Percentiles rank a stretch among this genome's conserved stretches.
Conservation (phyloP, 2,329 filamentous ascomycete genomes). For the Cercospora janseana region DNA sequence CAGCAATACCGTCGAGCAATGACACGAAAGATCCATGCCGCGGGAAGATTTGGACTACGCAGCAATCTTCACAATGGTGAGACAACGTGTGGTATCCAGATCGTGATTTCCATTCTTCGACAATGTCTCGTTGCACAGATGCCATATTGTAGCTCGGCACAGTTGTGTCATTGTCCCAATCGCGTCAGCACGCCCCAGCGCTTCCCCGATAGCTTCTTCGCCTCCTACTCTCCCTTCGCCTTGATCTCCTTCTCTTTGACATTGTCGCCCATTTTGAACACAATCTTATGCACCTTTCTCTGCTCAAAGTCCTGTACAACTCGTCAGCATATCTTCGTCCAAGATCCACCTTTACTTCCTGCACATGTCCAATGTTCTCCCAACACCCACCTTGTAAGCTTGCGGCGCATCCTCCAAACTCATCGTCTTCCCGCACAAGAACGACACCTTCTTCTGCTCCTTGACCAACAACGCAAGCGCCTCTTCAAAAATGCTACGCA, state of each 20-base stretch:
- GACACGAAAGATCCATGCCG: too few species aligned
- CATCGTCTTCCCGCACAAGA: constrained; percentile 56
- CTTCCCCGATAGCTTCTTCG: too few species aligned
- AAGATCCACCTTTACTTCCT: too few species aligned
- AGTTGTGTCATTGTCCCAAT: too few species aligned
- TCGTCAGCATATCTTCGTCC: constrained; percentile 1
- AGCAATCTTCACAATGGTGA: too few species aligned
- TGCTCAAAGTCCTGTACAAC: constrained; percentile 46
- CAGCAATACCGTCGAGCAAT: too few species aligned
- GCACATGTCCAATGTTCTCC: background rate
- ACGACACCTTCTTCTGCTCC: constrained; percentile 52
- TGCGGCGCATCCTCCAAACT: constrained; percentile 50
- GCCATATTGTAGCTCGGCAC: too few species aligned
- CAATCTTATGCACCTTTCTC: constrained; percentile 54
- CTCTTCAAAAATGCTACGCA: constrained; percentile 50
- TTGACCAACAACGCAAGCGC: constrained; percentile 47
- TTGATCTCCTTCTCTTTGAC: constrained; percentile 23
- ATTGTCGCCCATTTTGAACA: constrained; percentile 45
- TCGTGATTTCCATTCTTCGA: too few species aligned
- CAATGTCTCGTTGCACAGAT: too few species aligned
- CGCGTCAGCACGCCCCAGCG: too few species aligned
- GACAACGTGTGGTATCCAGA: too few species aligned
- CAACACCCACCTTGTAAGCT: constrained; percentile 43
- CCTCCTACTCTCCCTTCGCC: constrained; percentile 14
- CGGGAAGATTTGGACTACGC: too few species aligned